Evolutionary conservation across 106 monocot genomes (phyloP), one percentile per base, ranked within the genome.

Genomic region (Dendrobium nobile): DNA sequence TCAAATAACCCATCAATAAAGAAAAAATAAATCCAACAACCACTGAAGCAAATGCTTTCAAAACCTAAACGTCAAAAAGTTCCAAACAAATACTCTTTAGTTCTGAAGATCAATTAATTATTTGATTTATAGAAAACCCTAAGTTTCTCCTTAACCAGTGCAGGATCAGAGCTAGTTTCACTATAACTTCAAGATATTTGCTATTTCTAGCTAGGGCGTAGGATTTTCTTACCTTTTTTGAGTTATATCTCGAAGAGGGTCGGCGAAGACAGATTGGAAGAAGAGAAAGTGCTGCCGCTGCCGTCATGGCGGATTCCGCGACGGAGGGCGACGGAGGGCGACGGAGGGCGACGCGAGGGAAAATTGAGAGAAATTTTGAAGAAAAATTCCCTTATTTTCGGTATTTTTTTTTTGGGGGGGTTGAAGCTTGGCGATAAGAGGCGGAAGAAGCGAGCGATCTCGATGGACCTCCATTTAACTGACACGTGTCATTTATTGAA

Each of bases 201-300:
- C n/a, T 65, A 65, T 65, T 65, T 65, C 64, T 7, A 8, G 22
- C 24, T 26, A 65, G 26, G 64, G 64, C 7, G 27, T n/a, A 54
- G 43, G 64, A 16, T 67, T 20, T 80, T 13, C 5, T 67, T 20
- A 68, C 82, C 82, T 67, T 77, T 65, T 77, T 82, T 24, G 82
- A 82, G 68, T 68, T 77, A 51, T 20, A 51, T 18, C 42, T 67
- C 17, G 77, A 82, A 20, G 82, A 82, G 0, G 82, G 82, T 48
- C 82, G 55, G 65, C 77, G 67, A 37, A 82, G 45, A 17, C 47
- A 27, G 47, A 67, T 45, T 47, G 82, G 82, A 17, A 82, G 77
- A 47, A 77, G 67, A 67, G 82, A 82, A 47, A 82, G 77, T 31
- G 82, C 77, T n/a, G 67, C 77, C 24, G 77, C 77, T 28, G 82